Base-by-base conservation (phyloP, 1,139 yeast genomes). In the Geotrichum carabidarum region DNA sequence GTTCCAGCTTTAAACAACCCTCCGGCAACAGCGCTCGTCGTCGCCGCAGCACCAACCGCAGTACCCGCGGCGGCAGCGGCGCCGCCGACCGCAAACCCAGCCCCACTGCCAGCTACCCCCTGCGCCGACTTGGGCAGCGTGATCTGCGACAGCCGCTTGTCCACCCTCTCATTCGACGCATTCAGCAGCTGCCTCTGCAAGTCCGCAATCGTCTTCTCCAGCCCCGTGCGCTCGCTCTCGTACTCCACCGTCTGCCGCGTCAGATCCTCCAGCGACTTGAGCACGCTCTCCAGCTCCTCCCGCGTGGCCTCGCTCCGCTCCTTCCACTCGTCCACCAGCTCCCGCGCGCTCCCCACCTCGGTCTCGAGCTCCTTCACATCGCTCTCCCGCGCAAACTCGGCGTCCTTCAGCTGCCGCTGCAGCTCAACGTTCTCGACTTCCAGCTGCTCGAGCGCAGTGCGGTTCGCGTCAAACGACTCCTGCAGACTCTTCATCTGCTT, bases 241-340 rank as follows among this genome's bases (percentile, higher is more conserved):
- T 68, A 67, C 51, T 65, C 70, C n/a, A 71, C 73, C 0, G 74
- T 68, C 55, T 71, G 67, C 36, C 66, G 57, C 6, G 74, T 71
- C 18, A 71, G 66, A 41, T 70, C 72, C 50, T 71, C 74, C n/a
- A 71, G 62, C 11, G 70, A 63, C 43, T 56, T 56, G 2, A 69
- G 67, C 36, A 68, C 71, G 0, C 63, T 58, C 50, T 64, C 69
- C 32, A 71, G 63, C 59, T 71, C 73, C 1, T 54, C 32, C 18
- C 69, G 62, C 50, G 70, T 63, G 6, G 66, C 59, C 15, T 68
- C 70, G 46, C 68, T 62, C 31, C 71, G 62, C 38, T 62, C 66
- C 44, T 64, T 64, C 66, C 71, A 67, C 54, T 68, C 70, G 27
- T 53, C 55, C 4, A 63, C 62, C 3, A 65, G 60, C 48, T 63